Base-by-base conservation (phyloP, 2,329 filamentous ascomycete genomes). In the Penicillium capsulatum region DNA sequence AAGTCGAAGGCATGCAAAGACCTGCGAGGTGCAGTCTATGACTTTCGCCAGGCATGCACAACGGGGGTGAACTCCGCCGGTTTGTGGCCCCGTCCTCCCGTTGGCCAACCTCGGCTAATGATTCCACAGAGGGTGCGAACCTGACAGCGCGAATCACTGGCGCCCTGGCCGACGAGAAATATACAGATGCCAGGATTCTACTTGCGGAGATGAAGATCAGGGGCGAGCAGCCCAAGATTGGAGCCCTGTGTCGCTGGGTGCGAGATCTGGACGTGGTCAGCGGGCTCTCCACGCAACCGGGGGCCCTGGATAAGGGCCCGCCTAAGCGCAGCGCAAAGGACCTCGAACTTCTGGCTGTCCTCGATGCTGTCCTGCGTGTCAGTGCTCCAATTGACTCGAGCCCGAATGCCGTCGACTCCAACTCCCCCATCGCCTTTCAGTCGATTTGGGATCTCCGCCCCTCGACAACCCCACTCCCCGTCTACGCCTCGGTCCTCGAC, bases 221-320 rank as follows among this genome's bases (percentile, higher is more conserved):
- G n/a, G 67, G 71, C 3, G 74, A 85, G 45, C 73, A 76, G 13
- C 82, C 82, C 0, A 83, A 83, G 50, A 65, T 86, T 0, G 83
- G 83, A 14, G 80, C 82, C 1, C 63, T 86, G 6, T 85, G 81
- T 59, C 77, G 83, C 40, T 86, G 83, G 83, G 82, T 86, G 3
- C 74, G 83, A 41, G 81, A 84, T 54, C 66, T 86, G 17, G 82
- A 86, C 52, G 77, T 84, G 16, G 77, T 84, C 34, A 83, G 78
- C 48, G 81, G 81, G 2, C 64, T 84, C 6, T 79, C 79, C 3
- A 77, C 79, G 15, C 69, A 75, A 37, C 66, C 76, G 0, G 68
- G 68, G 2, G 70, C 70, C 2, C 61, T 65, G 31, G 58, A 59
- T 4, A 28, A 47, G 16, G 34, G 19, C 17, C 26, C 44, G 9